A percentile compares a stretch with the other conserved stretches of the same genome.
phyloP scores from a whole-genome alignment of 805 yeast genomes.

The Cyberlindnera sargentensis region DNA sequence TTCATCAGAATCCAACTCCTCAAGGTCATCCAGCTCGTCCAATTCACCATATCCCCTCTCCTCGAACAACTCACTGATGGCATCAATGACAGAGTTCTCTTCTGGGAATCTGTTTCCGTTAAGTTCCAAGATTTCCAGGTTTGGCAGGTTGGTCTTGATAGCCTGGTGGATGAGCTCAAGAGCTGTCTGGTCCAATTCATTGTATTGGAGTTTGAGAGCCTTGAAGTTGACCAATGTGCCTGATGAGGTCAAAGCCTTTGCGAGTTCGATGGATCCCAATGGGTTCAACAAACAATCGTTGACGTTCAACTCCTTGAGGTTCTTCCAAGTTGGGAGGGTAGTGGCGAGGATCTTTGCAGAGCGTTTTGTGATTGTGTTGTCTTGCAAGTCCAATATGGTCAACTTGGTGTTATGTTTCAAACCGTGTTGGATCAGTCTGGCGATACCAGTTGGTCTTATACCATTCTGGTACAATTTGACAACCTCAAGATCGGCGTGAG shows the following conservation, averaged over 20 bases:
- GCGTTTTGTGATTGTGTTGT: conserved; percentile 78
- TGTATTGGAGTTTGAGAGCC: conserved; percentile 72
- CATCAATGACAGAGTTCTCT: conserved; percentile 65
- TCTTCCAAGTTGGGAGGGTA: conserved; percentile 54
- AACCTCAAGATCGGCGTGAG: conserved; percentile 65
- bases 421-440: conserved; percentile 66
- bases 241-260: conserved; percentile 40
- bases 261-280: conserved; percentile 58
- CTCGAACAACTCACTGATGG: conserved; percentile 55
- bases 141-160: conserved; percentile 48
- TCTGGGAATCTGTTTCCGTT: conserved; percentile 94
- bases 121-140: conserved; percentile 63
- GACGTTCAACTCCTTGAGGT: conserved; percentile 69
- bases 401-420: conserved; percentile 54
- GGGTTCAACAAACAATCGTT: conserved; percentile 85
- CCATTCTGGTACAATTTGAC: conserved; percentile 92
- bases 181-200: conserved; percentile 69
- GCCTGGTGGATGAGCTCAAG: conserved; percentile 53
- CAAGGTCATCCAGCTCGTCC: conserved; percentile 93
- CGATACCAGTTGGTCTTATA: conserved; percentile 89
- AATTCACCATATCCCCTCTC: conserved; percentile 73
- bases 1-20: conserved; percentile 63
- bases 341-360: conserved; percentile 63
- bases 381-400: conserved; percentile 79
- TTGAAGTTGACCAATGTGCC: conserved; percentile 38